Base-by-base conservation (phyloP, 2,329 filamentous ascomycete genomes). In the Orbilia brochopaga region DNA sequence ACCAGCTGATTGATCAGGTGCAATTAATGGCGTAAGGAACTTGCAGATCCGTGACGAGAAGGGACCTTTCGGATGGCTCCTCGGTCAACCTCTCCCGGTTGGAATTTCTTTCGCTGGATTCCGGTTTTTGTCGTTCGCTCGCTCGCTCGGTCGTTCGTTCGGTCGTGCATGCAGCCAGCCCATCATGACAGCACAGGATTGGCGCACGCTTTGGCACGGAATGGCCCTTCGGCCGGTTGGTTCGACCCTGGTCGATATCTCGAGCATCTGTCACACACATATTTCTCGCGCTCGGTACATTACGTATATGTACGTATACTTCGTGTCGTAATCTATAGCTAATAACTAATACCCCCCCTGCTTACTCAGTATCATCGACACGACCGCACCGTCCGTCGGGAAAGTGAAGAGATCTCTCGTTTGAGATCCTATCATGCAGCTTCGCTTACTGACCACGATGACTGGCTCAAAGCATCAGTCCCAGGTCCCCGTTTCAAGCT, bases 31-130 rank as follows among this genome's bases (percentile, higher is more conserved):
- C 54, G 53, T 54, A 35, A 57, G 54, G 40, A 64, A 65, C 60
- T 53, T 65, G 67, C 67, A 61, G 60, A 65, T 65, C 66, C 66
- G 59, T 59, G 59, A 70, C 63, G 63, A 59, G 66, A 64, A 63
- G 65, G 59, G 46, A 32, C 52, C 51, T 54, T 35, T 24, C 51
- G 42, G 52, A 3, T 21, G 55, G 51, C 44, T 57, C 51, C 52
- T 27, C 42, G 51, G 50, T 69, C 13, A 42, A 52, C 50, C 56
- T 54, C 3, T 44, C n/a, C 44, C 50, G 55, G 35, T 50, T 46
- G 56, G 60, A 24, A 56, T 59, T 64, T 59, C 52, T 55, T 63
- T 64, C 44, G 17, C 46, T 55, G 23, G 56, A 65, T 62, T 54
- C 42, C 40, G 61, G 62, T 54, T 72, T 50, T 54, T n/a, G n/a